Conservation (phyloP, 176 grass and related monocot genomes). For the Eremochloa ophiuroides region DNA sequence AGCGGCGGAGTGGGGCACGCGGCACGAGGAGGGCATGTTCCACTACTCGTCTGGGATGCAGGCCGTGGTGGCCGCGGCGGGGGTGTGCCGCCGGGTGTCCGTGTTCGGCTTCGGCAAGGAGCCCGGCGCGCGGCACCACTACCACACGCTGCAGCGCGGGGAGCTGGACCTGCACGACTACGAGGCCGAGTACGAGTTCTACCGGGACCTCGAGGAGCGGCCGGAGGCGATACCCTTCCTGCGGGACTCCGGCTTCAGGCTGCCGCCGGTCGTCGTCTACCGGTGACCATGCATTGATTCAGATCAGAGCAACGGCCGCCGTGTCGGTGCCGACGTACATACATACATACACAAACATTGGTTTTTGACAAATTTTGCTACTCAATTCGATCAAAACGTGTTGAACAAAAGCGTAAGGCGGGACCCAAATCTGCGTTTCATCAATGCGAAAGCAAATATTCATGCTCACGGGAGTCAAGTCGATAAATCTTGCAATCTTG, state of each 20-base stretch:
- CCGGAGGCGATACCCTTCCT: conserved; percentile 51
- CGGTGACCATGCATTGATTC: conserved; percentile 2
- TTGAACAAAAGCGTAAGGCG: not conserved
- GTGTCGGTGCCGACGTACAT: not conserved
- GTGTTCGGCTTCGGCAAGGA: conserved; percentile 80
- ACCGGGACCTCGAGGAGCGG: conserved; percentile 51
- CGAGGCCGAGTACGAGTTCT: conserved; percentile 82
- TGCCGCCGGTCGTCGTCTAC: conserved; percentile 52
- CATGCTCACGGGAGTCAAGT: not conserved
- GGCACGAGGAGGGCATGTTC: conserved; percentile 46
- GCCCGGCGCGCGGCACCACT: conserved; percentile 62
- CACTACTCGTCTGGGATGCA: conserved; percentile 72
- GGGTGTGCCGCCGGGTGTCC: conserved; percentile 50
- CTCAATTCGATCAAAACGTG: not conserved
- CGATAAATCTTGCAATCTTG: not conserved
- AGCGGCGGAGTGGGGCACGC: conserved; percentile 40
- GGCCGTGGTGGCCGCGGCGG: conserved; percentile 60
- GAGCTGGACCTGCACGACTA: conserved; percentile 88
- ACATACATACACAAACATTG: not conserved
- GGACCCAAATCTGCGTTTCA: not conserved
- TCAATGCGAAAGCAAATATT: not conserved
- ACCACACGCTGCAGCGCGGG: conserved; percentile 66
- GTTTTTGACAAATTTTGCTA: not conserved
- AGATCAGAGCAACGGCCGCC: not conserved
- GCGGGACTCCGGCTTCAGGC: conserved; percentile 35